Evolutionary conservation across 2,329 filamentous ascomycete genomes (phyloP), one percentile per base, ranked within the genome.

Genomic region (Colletotrichum karsti): DNA sequence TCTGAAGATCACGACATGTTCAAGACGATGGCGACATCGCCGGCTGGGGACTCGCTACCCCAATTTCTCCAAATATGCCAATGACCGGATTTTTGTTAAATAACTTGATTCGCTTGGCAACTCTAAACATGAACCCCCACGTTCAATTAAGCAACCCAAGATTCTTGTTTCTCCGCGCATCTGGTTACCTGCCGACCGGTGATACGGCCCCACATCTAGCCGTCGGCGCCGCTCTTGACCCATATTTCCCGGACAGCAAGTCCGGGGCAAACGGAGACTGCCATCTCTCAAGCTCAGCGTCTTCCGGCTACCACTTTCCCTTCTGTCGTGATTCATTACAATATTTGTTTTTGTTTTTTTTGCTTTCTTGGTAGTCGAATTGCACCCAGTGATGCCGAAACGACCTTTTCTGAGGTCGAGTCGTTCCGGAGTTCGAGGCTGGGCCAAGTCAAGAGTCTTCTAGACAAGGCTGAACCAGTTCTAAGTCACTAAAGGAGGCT

Each of bases 21-120:
- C 6, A 58, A 58, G 22, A 33, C 60, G 51, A 67, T 67, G 60
- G 64, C 64, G 64, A 64, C 64, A 67, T 67, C 44, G 15, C 37
- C 28, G 15, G 35, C 60, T 33, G 44, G 63, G 44, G 48, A 20
- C 26, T 54, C 24, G n/a, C 30, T 48, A 44, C 56, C 48, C 42
- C 10, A 37, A 5, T n/a, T 24, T 53, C 51, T 24, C 64, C 51
- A 58, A 18, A 35, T 12, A 18, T 26, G 39, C 44, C 51, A 39
- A 53, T 35, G 22, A 13, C 8, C n/a, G 44, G n/a, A 13, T 22
- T 22, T 56, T 39, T 30, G 10, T 18, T 50, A 20, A 39, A 63
- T 44, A 30, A 46, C 28, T 48, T 33, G 13, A 20, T 10, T 13
- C 4, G 24, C 51, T 64, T 44, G 42, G 51, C 51, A 53, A 54